These are phyloP conservation scores for Fusarium sp. DNA, from an alignment of 2,329 filamentous ascomycete species.

Conservation along the genomic window DNA sequence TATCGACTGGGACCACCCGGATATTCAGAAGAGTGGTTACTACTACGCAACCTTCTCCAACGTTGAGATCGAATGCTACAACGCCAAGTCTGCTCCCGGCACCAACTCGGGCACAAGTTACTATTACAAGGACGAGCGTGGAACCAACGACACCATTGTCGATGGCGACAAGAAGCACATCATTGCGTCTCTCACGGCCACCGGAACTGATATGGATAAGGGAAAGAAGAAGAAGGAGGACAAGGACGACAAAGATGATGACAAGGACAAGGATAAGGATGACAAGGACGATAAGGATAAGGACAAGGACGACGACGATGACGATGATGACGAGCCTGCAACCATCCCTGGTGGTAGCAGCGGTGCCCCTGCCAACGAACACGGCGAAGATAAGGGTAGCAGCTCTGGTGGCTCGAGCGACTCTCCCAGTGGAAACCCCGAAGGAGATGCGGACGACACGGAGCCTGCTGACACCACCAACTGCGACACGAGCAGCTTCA, in stretches of 20 bases:
- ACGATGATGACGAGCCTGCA: conserved; percentile 40
- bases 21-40: conserved; percentile 88
- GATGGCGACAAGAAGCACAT: conserved; percentile 82
- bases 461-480: conserved; percentile 46
- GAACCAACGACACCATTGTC: conserved; percentile 82
- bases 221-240: conserved; percentile 52
- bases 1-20: conserved; percentile 84
- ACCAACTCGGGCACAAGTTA: conserved; percentile 80
- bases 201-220: conserved; percentile 79
- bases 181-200: conserved; percentile 84
- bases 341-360: conserved; percentile 43
- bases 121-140: conserved; percentile 75
- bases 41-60: conserved; percentile 87
- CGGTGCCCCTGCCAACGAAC: conserved; percentile 41
- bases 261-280: conserved; percentile 29
- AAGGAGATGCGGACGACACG: conserved; percentile 36
- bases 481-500: conserved; percentile 59
- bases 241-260: conserved; percentile 36
- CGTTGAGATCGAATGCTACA: conserved; percentile 89
- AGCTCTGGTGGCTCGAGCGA: conserved; percentile 30
- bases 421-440: conserved; percentile 39
- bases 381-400: conserved; percentile 32
- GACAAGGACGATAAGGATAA: conserved; percentile 6
- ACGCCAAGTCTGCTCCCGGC: conserved; percentile 73
- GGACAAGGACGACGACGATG: conserved; percentile 25